These are phyloP conservation scores for Lyophyllum decastes DNA, from an alignment of 768 basidiomycete species.

Conservation along the genomic window DNA sequence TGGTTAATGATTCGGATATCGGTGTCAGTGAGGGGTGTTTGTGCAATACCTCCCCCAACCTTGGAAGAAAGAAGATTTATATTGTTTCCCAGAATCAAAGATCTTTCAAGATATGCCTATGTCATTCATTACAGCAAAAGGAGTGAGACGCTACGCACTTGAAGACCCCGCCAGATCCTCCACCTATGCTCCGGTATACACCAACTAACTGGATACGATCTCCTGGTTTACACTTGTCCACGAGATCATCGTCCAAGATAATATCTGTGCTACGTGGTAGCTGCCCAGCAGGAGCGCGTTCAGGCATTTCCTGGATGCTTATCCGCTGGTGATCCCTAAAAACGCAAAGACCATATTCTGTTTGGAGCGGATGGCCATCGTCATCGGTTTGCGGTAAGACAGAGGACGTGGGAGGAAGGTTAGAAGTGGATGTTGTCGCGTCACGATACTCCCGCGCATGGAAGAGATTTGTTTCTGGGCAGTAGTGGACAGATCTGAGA, in stretches of 20 bases:
- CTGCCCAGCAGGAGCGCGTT: slow-evolving; percentile 96
- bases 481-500: slow-evolving; percentile 95
- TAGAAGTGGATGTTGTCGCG: slow-evolving; percentile 83
- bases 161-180: slow-evolving; percentile 90
- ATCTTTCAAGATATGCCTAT: slow-evolving; percentile 48
- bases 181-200: slow-evolving; percentile 91
- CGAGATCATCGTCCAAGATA: slow-evolving; percentile 93
- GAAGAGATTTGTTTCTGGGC: slow-evolving; percentile 82
- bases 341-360: slow-evolving; percentile 88
- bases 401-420: slow-evolving; percentile 81
- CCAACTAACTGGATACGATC: slow-evolving; percentile 97
- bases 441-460: slow-evolving; percentile 92
- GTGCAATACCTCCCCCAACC: slow-evolving; percentile 92
- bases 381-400: slow-evolving; percentile 92
- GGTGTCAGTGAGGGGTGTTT: slow-evolving; percentile 86
- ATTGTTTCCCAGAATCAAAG: slow-evolving; percentile 92
- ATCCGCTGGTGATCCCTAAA: slow-evolving; percentile 98
- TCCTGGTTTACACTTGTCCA: slow-evolving; percentile 97
- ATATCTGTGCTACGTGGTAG: slow-evolving; percentile 95
- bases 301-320: slow-evolving; percentile 99
- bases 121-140: slow-evolving; percentile 11
- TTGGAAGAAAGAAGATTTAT: slow-evolving; percentile 94
- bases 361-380: slow-evolving; percentile 82
- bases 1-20: slow-evolving; percentile 98
- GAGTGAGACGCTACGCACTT: slow-evolving; percentile 55